Conservation (phyloP, 2,329 filamentous ascomycete genomes). For the Trichophyton simii region DNA sequence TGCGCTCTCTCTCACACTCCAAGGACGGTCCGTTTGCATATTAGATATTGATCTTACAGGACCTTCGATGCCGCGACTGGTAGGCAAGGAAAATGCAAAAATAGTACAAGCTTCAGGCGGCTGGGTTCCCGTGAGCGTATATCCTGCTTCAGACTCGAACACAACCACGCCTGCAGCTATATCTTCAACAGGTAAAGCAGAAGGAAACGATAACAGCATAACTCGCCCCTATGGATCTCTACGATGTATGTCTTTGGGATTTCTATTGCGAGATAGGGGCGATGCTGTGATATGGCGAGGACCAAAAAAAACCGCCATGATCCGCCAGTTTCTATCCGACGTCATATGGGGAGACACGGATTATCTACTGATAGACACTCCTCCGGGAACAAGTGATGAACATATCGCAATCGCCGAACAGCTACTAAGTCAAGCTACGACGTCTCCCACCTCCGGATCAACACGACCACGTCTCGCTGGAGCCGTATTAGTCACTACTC, state of each 20-base stretch:
- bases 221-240: conserved; percentile 26
- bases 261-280: conserved; percentile 67
- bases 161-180: conserved; percentile 7
- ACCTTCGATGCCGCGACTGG: conserved; percentile 88
- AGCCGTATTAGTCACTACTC: conserved; percentile 89
- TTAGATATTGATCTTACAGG: conserved; percentile 94
- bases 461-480: conserved; percentile 56
- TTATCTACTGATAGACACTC: conserved; percentile 88
- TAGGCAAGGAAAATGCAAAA: conserved; percentile 77
- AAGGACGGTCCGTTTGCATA: conserved; percentile 81
- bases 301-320: conserved; percentile 98
- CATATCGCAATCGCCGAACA: conserved; percentile 92
- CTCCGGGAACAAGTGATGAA: conserved; percentile 90
- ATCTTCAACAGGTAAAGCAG: conserved; percentile 3
- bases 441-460: background rate
- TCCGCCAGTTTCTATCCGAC: conserved; percentile 86
- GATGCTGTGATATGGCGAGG: conserved; percentile 96
- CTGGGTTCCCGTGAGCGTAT: conserved; percentile 81
- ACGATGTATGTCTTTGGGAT: conserved; percentile 81
- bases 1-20: conserved; percentile 72
- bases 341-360: conserved; percentile 81
- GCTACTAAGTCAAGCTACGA: conserved; percentile 39
- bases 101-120: conserved; percentile 84
- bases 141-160: conserved; percentile 38
- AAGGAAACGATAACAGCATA: background rate